Base-by-base conservation (phyloP, 805 yeast species). In the Nakazawaea ernobii region DNA sequence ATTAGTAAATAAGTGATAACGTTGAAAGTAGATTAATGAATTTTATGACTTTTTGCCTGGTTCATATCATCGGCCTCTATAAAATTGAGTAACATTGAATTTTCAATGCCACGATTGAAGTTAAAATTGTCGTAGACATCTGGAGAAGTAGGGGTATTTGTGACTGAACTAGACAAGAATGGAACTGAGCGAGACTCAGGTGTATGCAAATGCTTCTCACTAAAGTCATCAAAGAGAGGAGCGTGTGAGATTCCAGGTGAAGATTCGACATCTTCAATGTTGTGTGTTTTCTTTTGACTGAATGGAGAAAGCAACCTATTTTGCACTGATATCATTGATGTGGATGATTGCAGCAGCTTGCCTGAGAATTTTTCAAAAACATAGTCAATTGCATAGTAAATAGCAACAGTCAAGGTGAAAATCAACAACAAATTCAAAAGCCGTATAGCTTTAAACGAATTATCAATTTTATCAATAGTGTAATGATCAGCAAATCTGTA, bases 401-500 rank as follows among this genome's bases (percentile, higher is more conserved):
- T 14, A 26, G 20, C 26, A 3, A 17, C 32, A 28, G 27, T 11
- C 14, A 39, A 11, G 20, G 17, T 32, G 8, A 39, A 10, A 13
- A 28, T 10, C 7, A 9, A 36, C 6, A 36, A 15, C 8, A 15
- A 14, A 2, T 36, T 36, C 28, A 36, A 36, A 10, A 36, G n/a
- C 20, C 20, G 26, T 17, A 15, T 20, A 8, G 14, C 11, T 13
- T 27, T 38, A 26, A 7, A 38, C 10, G 41, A 10, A n/a, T 13
- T 32, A 32, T 17, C 44, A 17, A 41, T 8, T 9, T 17, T 20
- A n/a, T 41, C 30, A 32, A 32, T 11, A 11, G 29, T 35, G 27
- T 40, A 40, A 15, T 32, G 13, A 24, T 39, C 38, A 13, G 32
- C 51, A 28, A 63, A 53, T 26, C 52, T 41, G 48, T 65, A 65